Base-by-base conservation (phyloP, 306 rosid species). In the Prunus padus region DNA sequence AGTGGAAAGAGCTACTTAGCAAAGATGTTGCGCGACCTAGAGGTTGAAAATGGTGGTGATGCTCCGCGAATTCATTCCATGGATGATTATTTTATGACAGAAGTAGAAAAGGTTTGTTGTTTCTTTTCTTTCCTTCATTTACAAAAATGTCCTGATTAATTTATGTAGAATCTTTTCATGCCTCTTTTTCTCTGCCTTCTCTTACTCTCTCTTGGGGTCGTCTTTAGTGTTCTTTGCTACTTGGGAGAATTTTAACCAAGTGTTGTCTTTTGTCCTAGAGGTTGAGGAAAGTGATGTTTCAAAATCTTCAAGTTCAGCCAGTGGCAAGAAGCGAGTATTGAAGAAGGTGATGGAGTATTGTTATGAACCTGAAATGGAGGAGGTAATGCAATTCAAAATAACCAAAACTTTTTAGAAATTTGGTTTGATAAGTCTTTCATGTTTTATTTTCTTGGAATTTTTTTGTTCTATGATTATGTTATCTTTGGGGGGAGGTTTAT, bases 301-400 rank as follows among this genome's bases (percentile, higher is more conserved):
- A 61, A 92, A 86, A 75, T 87, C 96, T 78, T 87, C 91, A 49
- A 84, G 84, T 80, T 86, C 96, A 47, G 82, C 87, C 69, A 89
- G 91, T 85, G 87, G 86, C 85, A 95, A 95, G 90, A 95, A 87
- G 87, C 86, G 88, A 63, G 89, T 77, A 28, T 78, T 42, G 69
- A 95, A 88, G 84, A 95, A 79, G 83, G 92, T 92, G 87, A 92
- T 92, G 96, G 99, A 95, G 87, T 95, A 92, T 82, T 95, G 97
- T 69, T 95, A 95, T 73, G 99, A 92, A 92, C 96, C 99, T 82
- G 97, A 95, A 84, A 95, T 95, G 97, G 97, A 92, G 80, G 97
- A 90, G 99, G 99, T 92, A 92, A 55, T 54, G 54, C 50, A 30
- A 33, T 14, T 55, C 11, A 44, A 52, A 42, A 42, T 23, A 25